These are phyloP conservation scores for Schwanniomyces polymorphus DNA, from an alignment of 805 yeast species.

Conservation along the genomic window DNA sequence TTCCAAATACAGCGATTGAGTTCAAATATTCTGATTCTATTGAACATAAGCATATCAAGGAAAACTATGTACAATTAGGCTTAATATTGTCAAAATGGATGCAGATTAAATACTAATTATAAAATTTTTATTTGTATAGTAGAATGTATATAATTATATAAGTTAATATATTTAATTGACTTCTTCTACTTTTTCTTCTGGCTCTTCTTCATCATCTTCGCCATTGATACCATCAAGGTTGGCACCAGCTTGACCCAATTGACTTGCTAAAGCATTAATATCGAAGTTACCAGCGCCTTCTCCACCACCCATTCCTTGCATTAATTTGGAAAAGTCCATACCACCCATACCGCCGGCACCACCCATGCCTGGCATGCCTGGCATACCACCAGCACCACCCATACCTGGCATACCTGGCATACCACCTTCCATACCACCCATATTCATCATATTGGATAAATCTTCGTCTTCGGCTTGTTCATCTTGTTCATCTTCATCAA, in stretches of 20 bases:
- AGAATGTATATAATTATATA: background rate
- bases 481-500: conserved; percentile 96
- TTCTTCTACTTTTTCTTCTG: conserved; percentile 19
- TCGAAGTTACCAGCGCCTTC: conserved; percentile 33
- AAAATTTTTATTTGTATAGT: background rate
- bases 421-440: conserved; percentile 11
- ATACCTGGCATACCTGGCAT: conserved; percentile 26
- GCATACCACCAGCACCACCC: conserved; percentile 24
- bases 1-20: conserved; percentile 2
- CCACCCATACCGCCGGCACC: conserved; percentile 27
- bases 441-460: conserved; percentile 31
- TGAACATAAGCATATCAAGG: background rate
- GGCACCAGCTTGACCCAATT: conserved; percentile 41
- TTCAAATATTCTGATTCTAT: background rate
- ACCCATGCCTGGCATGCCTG: conserved; percentile 10
- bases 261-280: conserved; percentile 39
- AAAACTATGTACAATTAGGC: conserved; percentile 4
- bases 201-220: conserved; percentile 24
- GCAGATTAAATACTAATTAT: background rate
- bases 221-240: conserved; percentile 12
- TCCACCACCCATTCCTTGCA: conserved; percentile 41
- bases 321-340: conserved; percentile 21
- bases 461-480: conserved; percentile 53
- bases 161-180: conserved; percentile 2
- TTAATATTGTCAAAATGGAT: conserved; percentile 14